Evolutionary conservation across 768 basidiomycete species (phyloP).

Genomic region (Mycena belliarum): DNA sequence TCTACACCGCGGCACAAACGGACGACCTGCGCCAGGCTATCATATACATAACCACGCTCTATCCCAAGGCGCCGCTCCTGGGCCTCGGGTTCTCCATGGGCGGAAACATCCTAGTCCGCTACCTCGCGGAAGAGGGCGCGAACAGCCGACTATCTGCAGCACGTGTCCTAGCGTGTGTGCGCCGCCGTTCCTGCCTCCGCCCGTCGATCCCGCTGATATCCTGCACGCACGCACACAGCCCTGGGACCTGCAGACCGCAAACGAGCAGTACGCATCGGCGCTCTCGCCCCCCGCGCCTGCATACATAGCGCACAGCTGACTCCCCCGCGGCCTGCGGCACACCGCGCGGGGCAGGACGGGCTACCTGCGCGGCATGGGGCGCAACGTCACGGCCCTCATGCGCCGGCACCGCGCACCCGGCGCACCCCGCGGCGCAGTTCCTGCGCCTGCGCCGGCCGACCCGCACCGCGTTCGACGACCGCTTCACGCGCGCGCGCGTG

Average conservation of each 20-base stretch:
- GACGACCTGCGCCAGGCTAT: conserved; percentile 69
- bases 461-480: conserved; percentile 60
- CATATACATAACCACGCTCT: neutral
- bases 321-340: conserved; percentile 46
- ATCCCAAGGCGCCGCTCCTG: conserved; percentile 64
- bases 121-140: conserved; percentile 81
- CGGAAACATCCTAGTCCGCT: conserved; percentile 86
- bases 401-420: conserved; percentile 50
- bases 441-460: conserved; percentile 53
- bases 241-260: conserved; percentile 44
- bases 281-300: conserved; percentile 1
- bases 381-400: conserved; percentile 63
- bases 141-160: conserved; percentile 63
- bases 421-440: conserved; percentile 47
- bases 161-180: conserved; percentile 75
- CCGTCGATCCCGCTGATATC: neutral
- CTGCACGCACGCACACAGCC: conserved; percentile 46
- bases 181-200: conserved; percentile 28
- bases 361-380: conserved; percentile 82
- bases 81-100: conserved; percentile 94
- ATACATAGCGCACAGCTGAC: neutral
- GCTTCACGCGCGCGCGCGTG: conserved; percentile 65
- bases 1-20: conserved; percentile 89
- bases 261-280: conserved; percentile 19
- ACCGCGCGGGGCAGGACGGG: conserved; percentile 56